Percentiles rank a stretch among this genome's conserved stretches.
These are phyloP conservation scores for Hymenoscyphus fructigenus DNA, from an alignment of 2,329 filamentous ascomycete genomes.

Conservation along the genomic window DNA sequence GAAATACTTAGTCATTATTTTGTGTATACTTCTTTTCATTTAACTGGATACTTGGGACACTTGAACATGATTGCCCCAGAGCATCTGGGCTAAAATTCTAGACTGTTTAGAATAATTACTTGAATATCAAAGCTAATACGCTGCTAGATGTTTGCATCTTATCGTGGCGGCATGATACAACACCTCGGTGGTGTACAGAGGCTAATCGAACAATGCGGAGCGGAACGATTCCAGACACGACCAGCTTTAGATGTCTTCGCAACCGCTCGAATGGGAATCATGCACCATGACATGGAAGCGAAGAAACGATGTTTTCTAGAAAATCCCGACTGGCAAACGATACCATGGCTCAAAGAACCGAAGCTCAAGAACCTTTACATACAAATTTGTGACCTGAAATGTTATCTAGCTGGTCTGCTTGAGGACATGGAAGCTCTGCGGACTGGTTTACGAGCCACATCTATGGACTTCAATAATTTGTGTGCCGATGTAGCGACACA, in stretches of 20 bases:
- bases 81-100: too few species aligned
- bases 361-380: conserved; percentile 16
- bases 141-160: conserved; percentile 18
- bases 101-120: too few species aligned
- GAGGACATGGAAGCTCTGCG: conserved; percentile 20
- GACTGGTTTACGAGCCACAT: conserved; percentile 5
- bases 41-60: too few species aligned
- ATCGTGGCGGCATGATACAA: conserved; percentile 16
- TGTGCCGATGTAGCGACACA: conserved; percentile 9
- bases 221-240: conserved; percentile 17
- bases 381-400: conserved; percentile 12
- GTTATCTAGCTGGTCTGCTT: conserved; percentile 14
- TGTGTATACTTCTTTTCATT: too few species aligned
- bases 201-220: conserved; percentile 16
- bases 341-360: conserved; percentile 20
- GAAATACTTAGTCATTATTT: too few species aligned
- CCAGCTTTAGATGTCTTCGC: conserved; percentile 19
- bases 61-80: too few species aligned
- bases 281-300: conserved; percentile 16
- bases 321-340: conserved; percentile 13
- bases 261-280: conserved; percentile 10
- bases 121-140: neutral
- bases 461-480: conserved; percentile 10
- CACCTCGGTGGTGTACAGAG: conserved; percentile 18
- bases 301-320: conserved; percentile 20